Evolutionary conservation across 164 flowering plant genomes (phyloP).

Genomic region (Stephania japonica): DNA sequence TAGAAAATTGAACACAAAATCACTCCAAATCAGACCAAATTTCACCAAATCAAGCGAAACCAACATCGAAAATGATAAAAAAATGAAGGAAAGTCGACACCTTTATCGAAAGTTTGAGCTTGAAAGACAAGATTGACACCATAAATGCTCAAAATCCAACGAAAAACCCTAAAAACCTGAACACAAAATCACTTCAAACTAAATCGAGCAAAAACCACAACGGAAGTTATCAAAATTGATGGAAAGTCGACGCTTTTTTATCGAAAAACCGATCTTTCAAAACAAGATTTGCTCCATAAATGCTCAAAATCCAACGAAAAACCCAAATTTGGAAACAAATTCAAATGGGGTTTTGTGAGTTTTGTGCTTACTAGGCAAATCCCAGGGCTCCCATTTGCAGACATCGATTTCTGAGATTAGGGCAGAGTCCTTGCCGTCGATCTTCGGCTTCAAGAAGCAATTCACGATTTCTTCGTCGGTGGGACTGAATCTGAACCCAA

Average conservation of each 20-base stretch:
- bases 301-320: background rate
- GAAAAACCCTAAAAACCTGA: background rate
- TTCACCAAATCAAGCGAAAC: background rate
- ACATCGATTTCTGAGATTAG: constrained; percentile 68
- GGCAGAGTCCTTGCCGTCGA: constrained; percentile 42
- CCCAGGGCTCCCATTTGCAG: constrained; percentile 74
- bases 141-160: background rate
- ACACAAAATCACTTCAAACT: background rate
- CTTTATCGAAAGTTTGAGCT: background rate
- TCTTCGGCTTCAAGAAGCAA: constrained; percentile 56
- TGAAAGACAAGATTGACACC: background rate
- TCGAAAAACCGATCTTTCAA: background rate
- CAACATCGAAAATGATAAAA: background rate
- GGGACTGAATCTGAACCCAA: constrained; percentile 46
- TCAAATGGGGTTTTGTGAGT: background rate
- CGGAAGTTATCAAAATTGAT: background rate
- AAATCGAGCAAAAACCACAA: background rate
- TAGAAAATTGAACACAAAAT: background rate
- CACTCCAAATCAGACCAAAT: background rate
- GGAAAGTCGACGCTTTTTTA: background rate
- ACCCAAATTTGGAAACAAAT: background rate
- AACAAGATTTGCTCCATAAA: background rate
- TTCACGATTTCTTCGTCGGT: constrained; percentile 54
- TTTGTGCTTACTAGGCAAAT: constrained; percentile 44
- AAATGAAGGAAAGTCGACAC: background rate